A percentile compares a stretch with the other conserved stretches of the same genome.
phyloP scores from a whole-genome alignment of 2,329 filamentous ascomycete genomes.

The Metarhizium rileyi region DNA sequence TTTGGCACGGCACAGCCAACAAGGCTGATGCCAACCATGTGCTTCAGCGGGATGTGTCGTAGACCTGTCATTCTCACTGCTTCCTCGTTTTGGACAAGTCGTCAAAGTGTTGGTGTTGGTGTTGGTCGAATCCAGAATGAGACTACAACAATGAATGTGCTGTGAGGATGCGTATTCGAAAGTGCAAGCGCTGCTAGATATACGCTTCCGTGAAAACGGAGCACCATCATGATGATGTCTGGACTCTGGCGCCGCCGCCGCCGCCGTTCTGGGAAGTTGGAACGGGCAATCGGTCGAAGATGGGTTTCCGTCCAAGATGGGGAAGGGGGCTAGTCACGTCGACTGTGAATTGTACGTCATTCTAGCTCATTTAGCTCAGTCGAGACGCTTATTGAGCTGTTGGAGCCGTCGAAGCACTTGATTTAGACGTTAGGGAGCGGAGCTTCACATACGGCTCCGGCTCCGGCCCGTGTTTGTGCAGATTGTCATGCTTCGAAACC shows the following conservation, averaged over 20 bases:
- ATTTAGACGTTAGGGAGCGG: too few relatives aligned
- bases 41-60: not conserved
- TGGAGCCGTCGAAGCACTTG: too few relatives aligned
- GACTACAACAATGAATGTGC: not conserved
- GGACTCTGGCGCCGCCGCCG: not conserved
- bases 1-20: not conserved
- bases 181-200: not conserved
- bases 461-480: too few relatives aligned
- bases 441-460: too few relatives aligned
- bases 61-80: not conserved
- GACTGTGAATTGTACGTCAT: too few relatives aligned
- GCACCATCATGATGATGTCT: not conserved
- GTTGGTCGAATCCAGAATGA: not conserved
- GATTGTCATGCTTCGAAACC: too few relatives aligned
- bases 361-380: too few relatives aligned
- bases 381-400: too few relatives aligned
- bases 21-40: not conserved
- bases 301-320: too few relatives aligned
- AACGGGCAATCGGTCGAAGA: too few relatives aligned
- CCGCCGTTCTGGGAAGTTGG: too few relatives aligned
- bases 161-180: not conserved
- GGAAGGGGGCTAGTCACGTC: too few relatives aligned
- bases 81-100: not conserved
- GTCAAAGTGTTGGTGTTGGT: not conserved
- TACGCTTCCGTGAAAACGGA: not conserved